These are phyloP conservation scores for Pythium aphanidermatum DNA, from an alignment of 352 stramenopile genomes.

Conservation along the genomic window DNA sequence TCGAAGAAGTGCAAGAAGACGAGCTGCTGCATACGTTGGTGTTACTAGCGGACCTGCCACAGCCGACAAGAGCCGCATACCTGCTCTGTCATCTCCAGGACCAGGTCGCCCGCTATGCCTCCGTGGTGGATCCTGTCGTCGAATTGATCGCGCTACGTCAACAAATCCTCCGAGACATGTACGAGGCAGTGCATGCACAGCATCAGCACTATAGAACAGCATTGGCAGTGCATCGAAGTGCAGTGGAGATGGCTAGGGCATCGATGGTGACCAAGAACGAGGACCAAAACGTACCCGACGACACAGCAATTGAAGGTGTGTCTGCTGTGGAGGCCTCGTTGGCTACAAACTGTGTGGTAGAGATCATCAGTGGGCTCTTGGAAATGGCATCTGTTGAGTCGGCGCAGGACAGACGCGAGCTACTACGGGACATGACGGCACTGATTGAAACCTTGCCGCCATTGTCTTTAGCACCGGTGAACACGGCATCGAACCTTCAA, in stretches of 20 bases:
- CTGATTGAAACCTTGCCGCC: conserved; percentile 31
- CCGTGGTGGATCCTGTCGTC: conserved; percentile 50
- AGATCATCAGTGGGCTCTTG: conserved; percentile 17
- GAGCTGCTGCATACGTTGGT: conserved; percentile 45
- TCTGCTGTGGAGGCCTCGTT: conserved; percentile 3
- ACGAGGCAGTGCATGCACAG: conserved; percentile 32
- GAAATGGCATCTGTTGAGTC: neutral
- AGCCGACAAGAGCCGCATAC: conserved; percentile 30
- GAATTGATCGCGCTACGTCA: conserved; percentile 42
- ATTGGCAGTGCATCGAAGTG: neutral
- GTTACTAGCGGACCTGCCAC: conserved; percentile 41
- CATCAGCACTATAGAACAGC: conserved; percentile 4
- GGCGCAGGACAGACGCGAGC: neutral
- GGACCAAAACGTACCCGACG: too few relatives aligned
- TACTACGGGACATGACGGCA: conserved; percentile 7
- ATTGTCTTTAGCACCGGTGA: conserved; percentile 26
- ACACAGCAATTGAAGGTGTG: too few relatives aligned
- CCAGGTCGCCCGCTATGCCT: conserved; percentile 28
- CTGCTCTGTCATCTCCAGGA: conserved; percentile 48
- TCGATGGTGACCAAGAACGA: neutral
- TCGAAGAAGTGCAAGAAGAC: conserved; percentile 19
- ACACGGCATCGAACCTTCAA: neutral
- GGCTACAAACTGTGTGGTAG: neutral
- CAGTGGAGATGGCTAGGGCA: neutral
- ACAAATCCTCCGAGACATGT: conserved; percentile 53